Percentiles rank a stretch among this genome's conserved stretches.
These are phyloP conservation scores for Phalaenopsis hybrid DNA, from an alignment of 116 monocot species.

Conservation along the genomic window DNA sequence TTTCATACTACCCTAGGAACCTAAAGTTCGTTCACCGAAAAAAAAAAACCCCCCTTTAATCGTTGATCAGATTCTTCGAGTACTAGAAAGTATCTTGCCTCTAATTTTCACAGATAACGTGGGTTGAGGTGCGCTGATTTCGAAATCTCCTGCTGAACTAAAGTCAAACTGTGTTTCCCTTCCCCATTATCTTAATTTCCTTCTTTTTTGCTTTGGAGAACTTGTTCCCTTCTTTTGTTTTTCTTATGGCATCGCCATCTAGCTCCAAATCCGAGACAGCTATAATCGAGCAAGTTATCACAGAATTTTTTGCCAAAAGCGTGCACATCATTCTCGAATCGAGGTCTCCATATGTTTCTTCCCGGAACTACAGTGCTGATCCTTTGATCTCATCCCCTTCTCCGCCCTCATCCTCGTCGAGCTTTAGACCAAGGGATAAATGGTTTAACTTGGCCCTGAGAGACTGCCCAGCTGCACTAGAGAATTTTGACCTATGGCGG, in stretches of 20 bases:
- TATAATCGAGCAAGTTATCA: constrained; percentile 83
- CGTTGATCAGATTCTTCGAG: not conserved
- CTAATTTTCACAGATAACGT: not conserved
- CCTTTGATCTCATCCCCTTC: constrained; percentile 22
- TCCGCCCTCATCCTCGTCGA: constrained; percentile 41
- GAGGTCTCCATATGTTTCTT: constrained; percentile 64
- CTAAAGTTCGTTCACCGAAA: not conserved
- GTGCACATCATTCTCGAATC: constrained; percentile 85
- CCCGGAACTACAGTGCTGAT: constrained; percentile 52
- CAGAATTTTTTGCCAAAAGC: constrained; percentile 85
- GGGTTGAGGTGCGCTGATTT: not conserved
- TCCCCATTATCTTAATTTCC: not conserved
- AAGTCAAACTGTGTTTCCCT: not conserved
- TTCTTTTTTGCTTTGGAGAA: not conserved
- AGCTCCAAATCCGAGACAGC: constrained; percentile 45
- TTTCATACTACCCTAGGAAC: constrained; percentile 8
- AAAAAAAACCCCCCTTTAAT: not conserved
- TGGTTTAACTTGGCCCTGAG: constrained; percentile 88
- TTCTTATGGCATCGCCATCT: constrained; percentile 25
- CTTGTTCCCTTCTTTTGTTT: not conserved
- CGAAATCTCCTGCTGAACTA: not conserved
- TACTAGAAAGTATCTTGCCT: not conserved
- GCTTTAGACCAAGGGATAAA: constrained; percentile 57
- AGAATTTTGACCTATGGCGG: constrained; percentile 79
- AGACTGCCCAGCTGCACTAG: constrained; percentile 69